phyloP scores from a whole-genome alignment of 1,284 basidiomycete genomes.

The Cutaneotrichosporon cavernicola region DNA sequence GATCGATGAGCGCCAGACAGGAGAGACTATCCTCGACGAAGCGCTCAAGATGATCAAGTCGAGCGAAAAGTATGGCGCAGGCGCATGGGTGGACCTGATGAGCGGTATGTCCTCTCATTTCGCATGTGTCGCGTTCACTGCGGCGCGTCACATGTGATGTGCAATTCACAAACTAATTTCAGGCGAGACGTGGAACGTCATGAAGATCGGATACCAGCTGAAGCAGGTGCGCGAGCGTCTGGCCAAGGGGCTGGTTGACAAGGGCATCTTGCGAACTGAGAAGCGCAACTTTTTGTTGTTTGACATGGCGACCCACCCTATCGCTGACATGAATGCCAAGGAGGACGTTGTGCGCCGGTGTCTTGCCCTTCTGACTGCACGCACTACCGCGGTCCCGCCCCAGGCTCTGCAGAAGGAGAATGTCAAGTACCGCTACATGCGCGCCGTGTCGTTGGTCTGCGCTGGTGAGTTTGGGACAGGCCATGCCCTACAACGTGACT shows the following conservation, averaged over 20 bases:
- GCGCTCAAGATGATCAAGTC: slow-evolving; percentile 88
- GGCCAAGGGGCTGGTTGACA: slow-evolving; percentile 95
- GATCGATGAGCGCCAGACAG: slow-evolving; percentile 83
- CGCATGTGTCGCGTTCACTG: neutral
- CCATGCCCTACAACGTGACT: neutral
- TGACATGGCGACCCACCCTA: slow-evolving; percentile 96
- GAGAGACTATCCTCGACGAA: slow-evolving; percentile 92
- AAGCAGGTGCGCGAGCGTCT: slow-evolving; percentile 95
- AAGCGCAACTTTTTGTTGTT: slow-evolving; percentile 97
- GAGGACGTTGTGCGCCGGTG: slow-evolving; percentile 75
- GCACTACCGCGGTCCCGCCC: slow-evolving; percentile 75
- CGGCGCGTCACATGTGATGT: neutral
- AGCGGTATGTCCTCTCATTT: slow-evolving; percentile 63
- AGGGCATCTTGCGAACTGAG: slow-evolving; percentile 93
- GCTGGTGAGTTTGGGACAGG: slow-evolving; percentile 57
- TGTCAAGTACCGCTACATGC: slow-evolving; percentile 71
- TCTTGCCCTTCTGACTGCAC: slow-evolving; percentile 73
- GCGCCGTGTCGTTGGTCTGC: slow-evolving; percentile 81
- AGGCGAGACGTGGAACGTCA: slow-evolving; percentile 98
- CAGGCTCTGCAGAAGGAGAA: slow-evolving; percentile 68
- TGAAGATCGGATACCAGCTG: slow-evolving; percentile 96
- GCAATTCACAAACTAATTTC: slow-evolving; percentile 9
- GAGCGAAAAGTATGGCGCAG: slow-evolving; percentile 78
- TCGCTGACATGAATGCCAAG: slow-evolving; percentile 85
- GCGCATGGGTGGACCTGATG: slow-evolving; percentile 88